Percentiles rank a stretch among this genome's conserved stretches.
These are phyloP conservation scores for Crataegus laevigata DNA, from an alignment of 306 rosid species.

Conservation along the genomic window DNA sequence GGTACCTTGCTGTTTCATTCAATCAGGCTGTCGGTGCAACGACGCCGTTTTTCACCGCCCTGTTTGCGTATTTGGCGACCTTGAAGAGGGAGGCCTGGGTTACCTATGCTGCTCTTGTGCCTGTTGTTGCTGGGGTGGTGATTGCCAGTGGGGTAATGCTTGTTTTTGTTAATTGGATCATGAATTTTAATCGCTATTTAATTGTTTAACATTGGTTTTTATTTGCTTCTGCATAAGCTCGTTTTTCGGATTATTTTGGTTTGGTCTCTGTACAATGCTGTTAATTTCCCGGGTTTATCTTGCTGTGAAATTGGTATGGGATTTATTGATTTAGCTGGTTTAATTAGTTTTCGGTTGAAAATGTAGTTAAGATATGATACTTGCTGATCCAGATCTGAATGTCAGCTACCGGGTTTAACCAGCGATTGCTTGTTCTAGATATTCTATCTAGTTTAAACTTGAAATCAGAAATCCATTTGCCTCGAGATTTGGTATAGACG, in stretches of 20 bases:
- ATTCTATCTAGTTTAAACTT: neutral
- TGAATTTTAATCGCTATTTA: neutral
- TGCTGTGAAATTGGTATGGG: neutral
- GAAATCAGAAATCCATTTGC: neutral
- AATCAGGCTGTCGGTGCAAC: constrained; percentile 98
- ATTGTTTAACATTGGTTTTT: neutral
- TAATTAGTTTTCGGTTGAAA: constrained; percentile 1
- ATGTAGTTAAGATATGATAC: neutral
- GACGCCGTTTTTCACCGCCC: constrained; percentile 91
- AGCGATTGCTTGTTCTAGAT: constrained; percentile 9
- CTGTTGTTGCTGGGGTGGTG: constrained; percentile 96
- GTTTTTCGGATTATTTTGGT: neutral
- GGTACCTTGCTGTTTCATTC: constrained; percentile 88
- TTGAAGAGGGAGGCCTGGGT: constrained; percentile 94
- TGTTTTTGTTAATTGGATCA: neutral
- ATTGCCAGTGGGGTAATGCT: constrained; percentile 96
- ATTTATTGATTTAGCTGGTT: neutral
- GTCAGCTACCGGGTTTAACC: neutral
- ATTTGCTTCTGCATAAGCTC: neutral
- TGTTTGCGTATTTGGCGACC: constrained; percentile 77
- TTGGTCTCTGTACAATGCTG: neutral
- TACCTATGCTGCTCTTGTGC: constrained; percentile 89
- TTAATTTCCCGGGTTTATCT: neutral
- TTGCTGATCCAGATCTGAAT: constrained; percentile 49
- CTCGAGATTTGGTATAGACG: neutral